Percentiles rank a stretch among this genome's conserved stretches.
Evolutionary conservation across 805 yeast species (phyloP).

Genomic region (Wickerhamiella galacta): DNA sequence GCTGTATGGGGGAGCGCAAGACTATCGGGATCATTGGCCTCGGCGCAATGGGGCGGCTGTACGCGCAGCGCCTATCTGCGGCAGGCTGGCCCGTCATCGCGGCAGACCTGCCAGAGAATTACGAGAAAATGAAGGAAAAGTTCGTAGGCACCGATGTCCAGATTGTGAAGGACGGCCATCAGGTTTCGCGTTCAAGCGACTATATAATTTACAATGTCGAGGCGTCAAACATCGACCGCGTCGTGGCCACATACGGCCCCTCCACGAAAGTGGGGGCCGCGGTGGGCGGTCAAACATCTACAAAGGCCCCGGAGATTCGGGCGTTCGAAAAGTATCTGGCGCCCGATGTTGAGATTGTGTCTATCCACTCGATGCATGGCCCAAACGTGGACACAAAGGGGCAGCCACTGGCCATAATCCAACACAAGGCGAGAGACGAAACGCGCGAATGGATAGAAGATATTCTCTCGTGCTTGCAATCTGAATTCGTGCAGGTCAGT

Average conservation of each 20-base stretch:
- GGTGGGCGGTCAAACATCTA: conserved; percentile 97
- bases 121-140: conserved; percentile 28
- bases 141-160: conserved; percentile 25
- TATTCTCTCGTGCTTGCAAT: conserved; percentile 54
- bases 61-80: conserved; percentile 57
- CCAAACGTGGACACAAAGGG: conserved; percentile 80
- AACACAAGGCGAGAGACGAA: conserved; percentile 46
- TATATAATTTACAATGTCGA: conserved; percentile 83
- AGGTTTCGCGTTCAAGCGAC: conserved; percentile 66
- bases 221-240: conserved; percentile 63
- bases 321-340: conserved; percentile 74
- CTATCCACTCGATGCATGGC: conserved; percentile 88
- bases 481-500: conserved; percentile 57
- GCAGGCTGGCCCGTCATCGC: conserved; percentile 70
- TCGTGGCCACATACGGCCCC: conserved; percentile 67
- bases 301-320: conserved; percentile 75
- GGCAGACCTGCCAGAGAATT: conserved; percentile 61
- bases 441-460: conserved; percentile 44
- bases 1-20: no score
- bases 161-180: conserved; percentile 63
- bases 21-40: conserved; percentile 82
- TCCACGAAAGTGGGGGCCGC: conserved; percentile 70
- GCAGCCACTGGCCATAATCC: conserved; percentile 79
- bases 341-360: conserved; percentile 60
- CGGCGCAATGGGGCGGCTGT: conserved; percentile 91